Base-by-base conservation (phyloP, 2,329 filamentous ascomycete species). In the Fusarium sp. region DNA sequence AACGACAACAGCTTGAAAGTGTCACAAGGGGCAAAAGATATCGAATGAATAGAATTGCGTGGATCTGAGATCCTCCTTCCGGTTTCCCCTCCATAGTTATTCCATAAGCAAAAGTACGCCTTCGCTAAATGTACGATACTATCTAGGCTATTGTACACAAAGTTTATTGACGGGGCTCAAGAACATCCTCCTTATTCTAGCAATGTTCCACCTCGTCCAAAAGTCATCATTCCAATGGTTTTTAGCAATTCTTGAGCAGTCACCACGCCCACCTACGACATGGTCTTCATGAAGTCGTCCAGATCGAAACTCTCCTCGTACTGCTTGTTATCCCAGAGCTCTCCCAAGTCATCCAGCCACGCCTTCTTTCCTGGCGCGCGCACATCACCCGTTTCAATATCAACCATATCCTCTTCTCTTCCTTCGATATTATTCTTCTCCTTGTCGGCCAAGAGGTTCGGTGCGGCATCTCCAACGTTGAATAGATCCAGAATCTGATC, bases 301-400 rank as follows among this genome's bases (percentile, higher is more conserved):
- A 99, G 83, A 78, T 98, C 93, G 79, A 98, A 98, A 80, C 97
- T 97, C 83, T 99, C 96, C 81, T 98, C 94, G 80, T 99, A 99
- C 83, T 98, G 94, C 78, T 91, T 91, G 78, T 98, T 95, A 78
- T 99, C 96, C 95, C 96, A 99, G 29, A 99, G 83, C 80, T 99
- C 96, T 60, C 93, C 95, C 60, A 99, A 82, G 76, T 98, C 96
- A 77, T 99, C 96, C 66, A 98, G 82, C 88, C 95, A 97, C 9
- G 94, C 86, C 85, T 97, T 98, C 86, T 98, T 98, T 61, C 96
- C 96, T 74, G 97, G 97, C 80, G 97, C 94, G 79, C 97, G 93
- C 54, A 98, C 91, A 74, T 98, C 93, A 47, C 96, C 96, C 24
- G 92, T 94, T 67, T 97, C 94, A 50, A 95, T 89, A 75, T 98